Evolutionary conservation across 2,329 filamentous ascomycete genomes (phyloP).

Genomic region (Apiospora saccharicola): DNA sequence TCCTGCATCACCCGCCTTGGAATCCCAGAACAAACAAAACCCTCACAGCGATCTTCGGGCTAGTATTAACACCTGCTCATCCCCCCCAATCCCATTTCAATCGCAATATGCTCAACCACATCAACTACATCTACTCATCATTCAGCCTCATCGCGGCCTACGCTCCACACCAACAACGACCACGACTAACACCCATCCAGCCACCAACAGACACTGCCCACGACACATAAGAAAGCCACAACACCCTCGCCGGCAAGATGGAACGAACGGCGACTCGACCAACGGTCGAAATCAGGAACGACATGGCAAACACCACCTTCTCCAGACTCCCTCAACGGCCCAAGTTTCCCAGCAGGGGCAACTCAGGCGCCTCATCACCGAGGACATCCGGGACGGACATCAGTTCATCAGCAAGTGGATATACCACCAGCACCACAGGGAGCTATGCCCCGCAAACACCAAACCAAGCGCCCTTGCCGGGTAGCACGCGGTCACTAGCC

Average conservation of each 20-base stretch:
- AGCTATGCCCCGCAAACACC: background rate
- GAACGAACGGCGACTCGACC: slow-evolving; percentile 14
- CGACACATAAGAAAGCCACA: slow-evolving; percentile 4
- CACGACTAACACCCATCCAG: background rate
- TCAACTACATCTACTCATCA: slow-evolving; percentile 16
- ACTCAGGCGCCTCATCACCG: background rate
- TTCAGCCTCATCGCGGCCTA: background rate
- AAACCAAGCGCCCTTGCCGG: background rate
- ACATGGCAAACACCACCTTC: background rate
- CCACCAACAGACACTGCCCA: slow-evolving; percentile 11
- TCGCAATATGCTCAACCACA: slow-evolving; percentile 13
- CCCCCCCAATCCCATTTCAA: background rate
- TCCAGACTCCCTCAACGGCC: slow-evolving; percentile 5
- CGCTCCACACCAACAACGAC: background rate
- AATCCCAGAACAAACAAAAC: slow-evolving; percentile 4
- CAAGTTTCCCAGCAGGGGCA: background rate
- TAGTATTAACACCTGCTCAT: background rate
- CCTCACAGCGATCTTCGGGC: slow-evolving; percentile 4
- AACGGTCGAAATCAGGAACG: slow-evolving; percentile 13
- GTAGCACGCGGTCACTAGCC: background rate
- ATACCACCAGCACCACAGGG: background rate
- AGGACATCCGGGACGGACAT: slow-evolving; percentile 2
- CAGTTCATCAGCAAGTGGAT: background rate
- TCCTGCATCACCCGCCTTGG: background rate
- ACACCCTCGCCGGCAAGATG: background rate